Evolutionary conservation across 208 protist species (phyloP).

Genomic region (Trypanosoma platydactyli): DNA sequence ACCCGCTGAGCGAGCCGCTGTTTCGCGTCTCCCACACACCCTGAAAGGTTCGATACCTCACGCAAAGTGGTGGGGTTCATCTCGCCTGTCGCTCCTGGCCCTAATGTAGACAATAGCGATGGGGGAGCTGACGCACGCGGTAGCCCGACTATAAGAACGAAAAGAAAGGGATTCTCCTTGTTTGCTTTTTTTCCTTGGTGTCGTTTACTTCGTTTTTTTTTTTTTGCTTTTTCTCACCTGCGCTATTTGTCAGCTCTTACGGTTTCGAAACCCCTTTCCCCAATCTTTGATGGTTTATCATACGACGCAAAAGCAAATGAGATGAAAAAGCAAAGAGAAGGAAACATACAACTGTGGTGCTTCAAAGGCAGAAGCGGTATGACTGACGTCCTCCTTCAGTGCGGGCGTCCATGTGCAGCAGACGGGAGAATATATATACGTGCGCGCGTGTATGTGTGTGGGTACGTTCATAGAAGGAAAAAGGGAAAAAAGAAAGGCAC

Average conservation of each 20-base stretch:
- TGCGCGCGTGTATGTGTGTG: too few relatives aligned
- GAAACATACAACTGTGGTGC: conserved; percentile 6
- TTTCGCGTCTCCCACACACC: conserved; percentile 43
- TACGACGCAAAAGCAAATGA: too few relatives aligned
- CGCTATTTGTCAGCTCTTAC: not conserved
- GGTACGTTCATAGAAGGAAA: too few relatives aligned
- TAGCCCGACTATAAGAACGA: too few relatives aligned
- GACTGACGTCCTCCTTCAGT: too few relatives aligned
- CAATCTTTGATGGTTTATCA: too few relatives aligned
- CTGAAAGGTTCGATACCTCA: conserved; percentile 56
- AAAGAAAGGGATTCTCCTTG: not conserved
- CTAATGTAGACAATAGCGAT: not conserved
- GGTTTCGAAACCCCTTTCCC: too few relatives aligned
- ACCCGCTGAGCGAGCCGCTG: conserved; percentile 49
- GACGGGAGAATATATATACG: not conserved
- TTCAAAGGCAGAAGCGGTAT: too few relatives aligned
- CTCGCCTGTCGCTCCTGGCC: not conserved
- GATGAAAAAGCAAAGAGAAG: conserved; percentile 23
- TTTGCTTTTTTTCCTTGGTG: not conserved
- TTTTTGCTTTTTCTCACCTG: conserved; percentile 5
- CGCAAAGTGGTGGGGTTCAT: conserved; percentile 41
- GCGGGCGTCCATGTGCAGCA: too few relatives aligned
- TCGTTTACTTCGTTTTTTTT: not conserved
- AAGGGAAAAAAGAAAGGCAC: too few relatives aligned
- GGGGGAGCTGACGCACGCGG: too few relatives aligned